Percentiles rank a stretch among this genome's conserved stretches.
phyloP scores from a whole-genome alignment of 352 stramenopile species.

The Globisporangium heterothallicum region DNA sequence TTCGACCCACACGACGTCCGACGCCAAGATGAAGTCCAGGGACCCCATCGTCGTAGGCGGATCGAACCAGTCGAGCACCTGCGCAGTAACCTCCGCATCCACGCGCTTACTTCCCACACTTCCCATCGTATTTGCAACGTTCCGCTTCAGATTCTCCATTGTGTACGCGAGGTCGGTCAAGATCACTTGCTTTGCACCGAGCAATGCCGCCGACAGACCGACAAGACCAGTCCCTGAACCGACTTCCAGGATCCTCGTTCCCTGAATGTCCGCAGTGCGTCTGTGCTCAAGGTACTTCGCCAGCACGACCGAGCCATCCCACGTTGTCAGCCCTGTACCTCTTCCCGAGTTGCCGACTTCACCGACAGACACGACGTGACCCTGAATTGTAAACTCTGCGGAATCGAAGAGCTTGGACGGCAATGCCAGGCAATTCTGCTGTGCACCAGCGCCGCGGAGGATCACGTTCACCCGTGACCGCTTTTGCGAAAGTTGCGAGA shows the following conservation, averaged over 20 bases:
- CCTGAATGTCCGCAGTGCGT: slow-evolving; percentile 20
- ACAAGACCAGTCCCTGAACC: slow-evolving; percentile 84
- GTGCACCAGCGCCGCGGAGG: slow-evolving; percentile 12
- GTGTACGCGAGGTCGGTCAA: slow-evolving; percentile 88
- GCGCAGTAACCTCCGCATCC: slow-evolving; percentile 15
- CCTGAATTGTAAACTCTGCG: slow-evolving; percentile 50
- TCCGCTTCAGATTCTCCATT: slow-evolving; percentile 69
- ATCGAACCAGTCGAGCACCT: slow-evolving; percentile 69
- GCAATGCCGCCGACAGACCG: slow-evolving; percentile 69
- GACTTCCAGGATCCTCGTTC: slow-evolving; percentile 68
- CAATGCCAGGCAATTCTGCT: slow-evolving; percentile 31
- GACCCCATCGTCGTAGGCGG: slow-evolving; percentile 42
- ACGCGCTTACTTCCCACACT: slow-evolving; percentile 13
- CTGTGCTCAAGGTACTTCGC: slow-evolving; percentile 87
- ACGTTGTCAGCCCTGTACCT: slow-evolving; percentile 87
- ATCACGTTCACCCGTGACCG: slow-evolving; percentile 41
- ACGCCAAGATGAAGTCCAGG: slow-evolving; percentile 82
- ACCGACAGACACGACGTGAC: slow-evolving; percentile 35
- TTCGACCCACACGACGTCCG: slow-evolving; percentile 90
- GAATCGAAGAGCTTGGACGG: slow-evolving; percentile 56
- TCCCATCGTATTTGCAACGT: slow-evolving; percentile 37
- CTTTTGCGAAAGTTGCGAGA: slow-evolving; percentile 19
- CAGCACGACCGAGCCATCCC: slow-evolving; percentile 89
- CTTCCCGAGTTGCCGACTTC: slow-evolving; percentile 79
- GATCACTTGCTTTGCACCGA: slow-evolving; percentile 69